Conservation (phyloP, 768 basidiomycete genomes). For the Lactifluus rugatus region DNA sequence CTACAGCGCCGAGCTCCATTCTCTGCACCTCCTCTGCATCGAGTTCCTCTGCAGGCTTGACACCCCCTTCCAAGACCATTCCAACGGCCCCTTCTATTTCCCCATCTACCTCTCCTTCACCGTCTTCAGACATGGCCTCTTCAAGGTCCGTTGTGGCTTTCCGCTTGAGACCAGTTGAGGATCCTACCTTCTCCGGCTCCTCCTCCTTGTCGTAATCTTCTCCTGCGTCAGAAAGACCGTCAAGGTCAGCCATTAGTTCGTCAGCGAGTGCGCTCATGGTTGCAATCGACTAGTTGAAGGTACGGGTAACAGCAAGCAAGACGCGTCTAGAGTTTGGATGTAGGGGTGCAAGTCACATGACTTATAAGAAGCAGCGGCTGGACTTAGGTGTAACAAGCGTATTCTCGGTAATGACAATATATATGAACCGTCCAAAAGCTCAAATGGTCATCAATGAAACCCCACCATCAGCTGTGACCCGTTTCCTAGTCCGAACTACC, state of each 20-base stretch:
- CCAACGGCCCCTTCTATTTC: conserved; percentile 36
- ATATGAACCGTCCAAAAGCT: not conserved
- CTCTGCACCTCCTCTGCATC: conserved; percentile 89
- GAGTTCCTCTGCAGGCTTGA: conserved; percentile 91
- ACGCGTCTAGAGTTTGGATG: not conserved
- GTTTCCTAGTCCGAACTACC: conserved; percentile 48
- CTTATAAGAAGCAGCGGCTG: not conserved
- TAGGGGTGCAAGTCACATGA: conserved; percentile 10
- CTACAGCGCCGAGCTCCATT: conserved; percentile 81
- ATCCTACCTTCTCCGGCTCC: conserved; percentile 21
- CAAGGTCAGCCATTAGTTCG: conserved; percentile 87
- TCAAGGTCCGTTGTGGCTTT: conserved; percentile 47
- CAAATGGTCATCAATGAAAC: conserved; percentile 40
- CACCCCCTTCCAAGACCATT: conserved; percentile 76
- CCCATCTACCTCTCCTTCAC: conserved; percentile 36
- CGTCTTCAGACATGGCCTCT: conserved; percentile 47
- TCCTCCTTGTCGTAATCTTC: conserved; percentile 40
- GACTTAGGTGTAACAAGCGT: not conserved
- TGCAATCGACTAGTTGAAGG: not conserved
- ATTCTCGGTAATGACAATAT: not conserved
- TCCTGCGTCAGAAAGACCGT: conserved; percentile 62
- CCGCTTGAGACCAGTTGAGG: conserved; percentile 44
- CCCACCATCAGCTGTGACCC: conserved; percentile 58
- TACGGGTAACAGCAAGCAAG: not conserved
- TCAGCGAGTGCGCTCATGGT: conserved; percentile 78